Base-by-base conservation (phyloP, 176 grass and related monocot genomes). In the Eragrostis curvula region DNA sequence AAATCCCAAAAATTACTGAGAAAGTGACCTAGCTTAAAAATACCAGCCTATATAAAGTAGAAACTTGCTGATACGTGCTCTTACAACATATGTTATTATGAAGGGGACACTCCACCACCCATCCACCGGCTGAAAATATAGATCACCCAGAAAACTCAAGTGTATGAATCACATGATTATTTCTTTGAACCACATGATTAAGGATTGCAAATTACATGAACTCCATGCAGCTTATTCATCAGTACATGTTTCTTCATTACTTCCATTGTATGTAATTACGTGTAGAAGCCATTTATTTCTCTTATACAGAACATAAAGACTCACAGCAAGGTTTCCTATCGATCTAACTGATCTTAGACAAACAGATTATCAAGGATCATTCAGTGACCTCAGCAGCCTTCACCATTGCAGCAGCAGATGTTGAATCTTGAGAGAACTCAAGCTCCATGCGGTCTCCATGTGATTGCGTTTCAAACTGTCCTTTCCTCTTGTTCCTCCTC, bases 401-500 rank as follows among this genome's bases (percentile, higher is more conserved):
- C 12, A 43, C 41, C 41, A 18, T 53, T 4, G 70, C 45, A 76
- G 16, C 65, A 71, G 20, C 55, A 47, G 77, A 85, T 65, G 71
- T 15, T 39, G 71, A 76, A 53, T 36, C 46, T 17, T 65, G 39
- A 14, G 41, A 1, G 20, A 64, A 32, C 55, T 62, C 50, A 14
- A 39, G 63, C 63, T 89, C 81, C 15, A 63, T 15, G n/a, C 40
- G 46, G 64, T 14, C 27, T 68, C 53, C 39, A 7, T 81, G 32
- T 11, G 21, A 52, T 13, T 5, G 27, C 0, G 2, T 17, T 36
- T 9, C 8, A 43, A 65, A 13, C 2, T 39, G 46, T 0, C 55
- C 14, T 60, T 81, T 81, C 44, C 64, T 69, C 70, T 64, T 81
- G 32, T 36, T 71, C 48, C 55, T 85, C 21, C 87, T 81, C 20